Percentiles rank a stretch among this genome's conserved stretches.
These are phyloP conservation scores for Psilocybe subaeruginosa DNA, from an alignment of 768 basidiomycete genomes.

Conservation along the genomic window DNA sequence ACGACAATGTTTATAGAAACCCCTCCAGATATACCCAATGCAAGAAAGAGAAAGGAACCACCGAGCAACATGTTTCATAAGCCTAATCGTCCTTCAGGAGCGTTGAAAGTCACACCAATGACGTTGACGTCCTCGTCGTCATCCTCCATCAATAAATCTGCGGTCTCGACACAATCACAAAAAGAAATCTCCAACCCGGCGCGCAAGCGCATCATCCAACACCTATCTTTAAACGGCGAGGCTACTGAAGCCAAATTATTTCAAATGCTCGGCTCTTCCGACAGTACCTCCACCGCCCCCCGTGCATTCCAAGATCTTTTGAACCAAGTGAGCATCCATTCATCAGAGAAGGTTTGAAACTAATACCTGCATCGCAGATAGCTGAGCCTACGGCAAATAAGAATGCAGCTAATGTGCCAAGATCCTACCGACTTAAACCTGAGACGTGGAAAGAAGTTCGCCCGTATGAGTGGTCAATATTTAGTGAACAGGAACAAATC, in stretches of 20 bases:
- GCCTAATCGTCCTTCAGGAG: slow-evolving; percentile 31
- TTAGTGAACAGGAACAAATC: slow-evolving; percentile 50
- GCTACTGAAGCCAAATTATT: slow-evolving; percentile 54
- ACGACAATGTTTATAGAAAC: slow-evolving; percentile 54
- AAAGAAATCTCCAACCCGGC: slow-evolving; percentile 10
- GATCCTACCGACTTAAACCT: slow-evolving; percentile 57
- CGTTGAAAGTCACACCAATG: slow-evolving; percentile 15
- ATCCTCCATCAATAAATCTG: slow-evolving; percentile 8
- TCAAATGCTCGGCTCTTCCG: slow-evolving; percentile 47
- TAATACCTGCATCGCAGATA: slow-evolving; percentile 37
- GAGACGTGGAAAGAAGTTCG: slow-evolving; percentile 70
- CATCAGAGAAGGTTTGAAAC: neutral
- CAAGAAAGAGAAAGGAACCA: slow-evolving; percentile 36
- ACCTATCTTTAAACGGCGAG: slow-evolving; percentile 45
- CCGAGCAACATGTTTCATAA: slow-evolving; percentile 42
- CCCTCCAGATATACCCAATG: slow-evolving; percentile 40
- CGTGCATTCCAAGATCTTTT: slow-evolving; percentile 51
- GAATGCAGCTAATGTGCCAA: slow-evolving; percentile 36
- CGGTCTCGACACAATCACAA: slow-evolving; percentile 10
- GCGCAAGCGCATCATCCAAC: slow-evolving; percentile 54
- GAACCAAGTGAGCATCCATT: slow-evolving; percentile 42
- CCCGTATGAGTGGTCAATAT: slow-evolving; percentile 61
- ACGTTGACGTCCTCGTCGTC: slow-evolving; percentile 1
- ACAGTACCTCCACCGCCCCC: slow-evolving; percentile 34
- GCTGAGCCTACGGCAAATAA: slow-evolving; percentile 44